Evolutionary conservation across 805 yeast genomes (phyloP), one percentile per base, ranked within the genome.

Genomic region (Nematodospora valgi): DNA sequence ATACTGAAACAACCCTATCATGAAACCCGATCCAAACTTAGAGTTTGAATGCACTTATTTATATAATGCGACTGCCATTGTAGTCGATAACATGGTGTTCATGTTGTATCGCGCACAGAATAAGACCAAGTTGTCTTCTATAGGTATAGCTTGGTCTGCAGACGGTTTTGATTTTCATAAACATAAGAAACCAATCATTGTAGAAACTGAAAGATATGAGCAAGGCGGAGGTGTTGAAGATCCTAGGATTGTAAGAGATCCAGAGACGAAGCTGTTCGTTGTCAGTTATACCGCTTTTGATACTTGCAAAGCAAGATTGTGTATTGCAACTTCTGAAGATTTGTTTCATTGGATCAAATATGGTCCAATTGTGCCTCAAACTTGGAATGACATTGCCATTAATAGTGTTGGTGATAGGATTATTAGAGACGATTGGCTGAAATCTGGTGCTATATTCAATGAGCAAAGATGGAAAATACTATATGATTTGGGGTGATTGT

Each of bases 401-500:
- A 42, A 45, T 5, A 30, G 51, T 15, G 41, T 49, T 34, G 64
- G 60, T 7, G 35, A 36, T n/a, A 42, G 45, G 16, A 43, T 49
- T 18, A 56, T 62, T 10, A 44, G 70, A 15, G 34, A 47, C 17
- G 54, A 50, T 17, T 65, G 71, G 71, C 65, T 59, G 63, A 66
- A 66, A 44, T 56, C 63, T 12, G 72, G 69, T 2, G 70, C 70
- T 2, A 44, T 66, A 1, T 61, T 66, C 39, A 54, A 54, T 5
- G 65, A 64, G 50, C 31, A 38, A 40, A 12, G 63, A 62, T 39
- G 68, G 68, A 4, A 48, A 52, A 24, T 65, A 59, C 39, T 62
- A 64, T 41, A 66, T 66, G 72, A 54, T 66, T 15, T 66, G 68
- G 68, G 72, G 72, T 15, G 72, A 66, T 44, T 52, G 60, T 8